Percentiles rank a stretch among this genome's conserved stretches.
phyloP scores from a whole-genome alignment of 1,284 basidiomycete species.

The Thecaphora thlaspeos region DNA sequence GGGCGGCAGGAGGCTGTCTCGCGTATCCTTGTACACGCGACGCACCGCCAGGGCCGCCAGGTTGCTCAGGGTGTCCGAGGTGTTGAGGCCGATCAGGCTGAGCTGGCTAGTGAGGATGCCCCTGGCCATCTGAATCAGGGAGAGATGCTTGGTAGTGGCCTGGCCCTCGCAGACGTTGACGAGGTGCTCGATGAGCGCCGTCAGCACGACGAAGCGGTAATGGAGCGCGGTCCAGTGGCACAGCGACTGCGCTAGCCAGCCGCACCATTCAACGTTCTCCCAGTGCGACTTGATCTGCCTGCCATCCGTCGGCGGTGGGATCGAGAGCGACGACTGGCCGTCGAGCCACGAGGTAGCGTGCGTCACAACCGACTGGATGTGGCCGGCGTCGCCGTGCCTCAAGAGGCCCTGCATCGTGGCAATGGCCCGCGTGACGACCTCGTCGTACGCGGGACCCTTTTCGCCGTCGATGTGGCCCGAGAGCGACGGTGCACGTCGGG shows the following conservation, averaged over 20 bases:
- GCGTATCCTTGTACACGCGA: slow-evolving; percentile 62
- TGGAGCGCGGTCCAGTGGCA: slow-evolving; percentile 86
- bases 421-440: slow-evolving; percentile 74
- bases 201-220: slow-evolving; percentile 85
- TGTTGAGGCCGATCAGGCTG: slow-evolving; percentile 83
- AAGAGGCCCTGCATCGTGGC: slow-evolving; percentile 73
- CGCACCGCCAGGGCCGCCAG: slow-evolving; percentile 70
- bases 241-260: slow-evolving; percentile 76
- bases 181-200: slow-evolving; percentile 77
- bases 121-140: slow-evolving; percentile 78
- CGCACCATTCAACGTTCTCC: slow-evolving; percentile 72
- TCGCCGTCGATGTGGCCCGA: slow-evolving; percentile 83
- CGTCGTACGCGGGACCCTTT: slow-evolving; percentile 72
- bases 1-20: slow-evolving; percentile 69
- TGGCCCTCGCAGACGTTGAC: slow-evolving; percentile 68
- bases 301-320: slow-evolving; percentile 14
- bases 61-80: slow-evolving; percentile 74
- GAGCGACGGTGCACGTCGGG: slow-evolving; percentile 80
- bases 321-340: slow-evolving; percentile 20
- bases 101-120: slow-evolving; percentile 75
- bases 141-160: slow-evolving; percentile 66
- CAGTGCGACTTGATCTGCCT: slow-evolving; percentile 62
- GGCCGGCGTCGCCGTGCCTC: slow-evolving; percentile 73
- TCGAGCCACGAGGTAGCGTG: slow-evolving; percentile 62
- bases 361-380: slow-evolving; percentile 70